Evolutionary conservation across 192 early-diverging fungal species (phyloP).

Genomic region (Coemansia sp.): DNA sequence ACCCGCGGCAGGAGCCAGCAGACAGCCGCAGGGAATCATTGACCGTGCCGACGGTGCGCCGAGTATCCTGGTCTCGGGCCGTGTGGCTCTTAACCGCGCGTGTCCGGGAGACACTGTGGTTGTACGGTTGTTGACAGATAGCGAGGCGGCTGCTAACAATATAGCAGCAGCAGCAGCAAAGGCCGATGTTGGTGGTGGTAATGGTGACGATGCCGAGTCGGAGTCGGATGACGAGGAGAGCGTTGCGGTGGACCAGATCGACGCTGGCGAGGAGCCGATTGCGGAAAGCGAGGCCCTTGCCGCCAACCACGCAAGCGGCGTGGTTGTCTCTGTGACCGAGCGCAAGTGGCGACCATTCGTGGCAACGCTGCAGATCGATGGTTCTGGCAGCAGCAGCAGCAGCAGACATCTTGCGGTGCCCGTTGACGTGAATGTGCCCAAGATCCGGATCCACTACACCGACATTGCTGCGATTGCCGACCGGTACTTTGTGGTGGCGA

Average conservation of each 20-base stretch:
- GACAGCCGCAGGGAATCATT: slow-evolving; percentile 25
- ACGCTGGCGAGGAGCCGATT: slow-evolving; percentile 27
- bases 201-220: background rate
- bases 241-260: slow-evolving; percentile 23
- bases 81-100: slow-evolving; percentile 53
- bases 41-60: slow-evolving; percentile 45
- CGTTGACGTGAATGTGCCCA: slow-evolving; percentile 66
- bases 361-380: slow-evolving; percentile 68
- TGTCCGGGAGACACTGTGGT: slow-evolving; percentile 66
- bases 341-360: slow-evolving; percentile 78
- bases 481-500: slow-evolving; percentile 70
- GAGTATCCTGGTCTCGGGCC: slow-evolving; percentile 65
- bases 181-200: slow-evolving; percentile 1
- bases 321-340: slow-evolving; percentile 64
- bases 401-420: slow-evolving; percentile 68
- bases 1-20: slow-evolving; percentile 9
- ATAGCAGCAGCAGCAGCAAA: background rate
- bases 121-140: slow-evolving; percentile 56
- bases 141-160: background rate
- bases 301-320: slow-evolving; percentile 17
- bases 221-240: slow-evolving; percentile 7
- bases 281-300: slow-evolving; percentile 2
- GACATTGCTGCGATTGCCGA: slow-evolving; percentile 59
- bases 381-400: slow-evolving; percentile 40
- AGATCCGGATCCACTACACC: slow-evolving; percentile 72